Evolutionary conservation across 495 filamentous ascomycete species (phyloP).

Genomic region (Friedmanniomyces simplex): DNA sequence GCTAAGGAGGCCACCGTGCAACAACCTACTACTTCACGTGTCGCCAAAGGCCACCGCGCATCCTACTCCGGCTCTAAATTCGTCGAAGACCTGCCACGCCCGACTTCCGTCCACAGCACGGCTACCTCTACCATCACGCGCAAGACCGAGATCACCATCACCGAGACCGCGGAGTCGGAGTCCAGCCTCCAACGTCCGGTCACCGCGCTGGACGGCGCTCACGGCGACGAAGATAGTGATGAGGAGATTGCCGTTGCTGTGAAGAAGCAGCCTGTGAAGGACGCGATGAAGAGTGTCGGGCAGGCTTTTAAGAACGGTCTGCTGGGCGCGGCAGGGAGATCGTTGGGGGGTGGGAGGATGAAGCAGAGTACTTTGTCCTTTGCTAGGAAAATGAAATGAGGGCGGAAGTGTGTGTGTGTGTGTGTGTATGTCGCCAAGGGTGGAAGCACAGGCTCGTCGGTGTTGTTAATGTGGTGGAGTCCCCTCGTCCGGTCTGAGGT

Average conservation of each 20-base stretch:
- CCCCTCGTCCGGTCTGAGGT: no score
- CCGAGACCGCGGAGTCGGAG: not conserved
- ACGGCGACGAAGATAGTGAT: not conserved
- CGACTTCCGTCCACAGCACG: not conserved
- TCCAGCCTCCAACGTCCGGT: not conserved
- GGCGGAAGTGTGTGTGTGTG: not conserved
- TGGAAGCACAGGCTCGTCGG: no score
- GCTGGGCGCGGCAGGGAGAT: not conserved
- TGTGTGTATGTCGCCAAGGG: not conserved
- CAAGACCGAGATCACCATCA: constrained; percentile 8
- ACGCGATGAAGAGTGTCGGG: constrained; percentile 11
- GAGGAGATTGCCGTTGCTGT: not conserved
- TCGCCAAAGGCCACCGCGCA: not conserved
- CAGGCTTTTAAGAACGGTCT: constrained; percentile 11
- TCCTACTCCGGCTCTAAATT: not conserved
- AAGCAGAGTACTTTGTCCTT: constrained; percentile 19
- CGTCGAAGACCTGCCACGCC: constrained; percentile 1
- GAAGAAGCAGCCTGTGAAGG: not conserved
- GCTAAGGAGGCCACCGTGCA: not conserved
- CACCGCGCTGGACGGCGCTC: not conserved
- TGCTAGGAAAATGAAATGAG: constrained; percentile 2
- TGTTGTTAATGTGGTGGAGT: no score
- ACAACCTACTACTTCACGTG: not conserved
- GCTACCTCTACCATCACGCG: constrained; percentile 2
- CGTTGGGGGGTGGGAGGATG: not conserved